Conservation (phyloP, 805 yeast genomes). For the Wickerhamomyces bisporus region DNA sequence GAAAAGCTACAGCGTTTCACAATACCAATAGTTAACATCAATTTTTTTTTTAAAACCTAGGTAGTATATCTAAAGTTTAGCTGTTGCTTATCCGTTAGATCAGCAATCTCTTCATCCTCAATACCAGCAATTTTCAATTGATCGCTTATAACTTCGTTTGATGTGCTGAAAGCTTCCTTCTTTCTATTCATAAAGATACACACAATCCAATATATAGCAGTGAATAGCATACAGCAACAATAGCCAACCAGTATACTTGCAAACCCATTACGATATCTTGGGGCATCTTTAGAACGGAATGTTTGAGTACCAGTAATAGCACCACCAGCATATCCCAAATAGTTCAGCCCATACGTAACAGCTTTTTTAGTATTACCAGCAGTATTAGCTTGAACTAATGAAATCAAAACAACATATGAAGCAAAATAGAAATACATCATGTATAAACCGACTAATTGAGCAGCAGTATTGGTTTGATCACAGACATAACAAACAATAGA, state of each 20-base stretch:
- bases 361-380: constrained; percentile 43
- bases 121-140: constrained; percentile 17
- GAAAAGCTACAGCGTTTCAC: no score
- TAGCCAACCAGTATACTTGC: constrained; percentile 39
- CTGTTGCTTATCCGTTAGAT: constrained; percentile 35
- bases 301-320: constrained; percentile 44
- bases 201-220: constrained; percentile 28
- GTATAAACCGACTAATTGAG: constrained; percentile 24
- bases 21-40: no score
- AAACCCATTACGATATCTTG: constrained; percentile 39
- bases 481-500: constrained; percentile 22
- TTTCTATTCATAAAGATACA: constrained; percentile 29
- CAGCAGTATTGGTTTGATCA: constrained; percentile 22
- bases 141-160: constrained; percentile 4
- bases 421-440: constrained; percentile 31
- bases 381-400: constrained; percentile 36
- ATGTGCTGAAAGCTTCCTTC: constrained; percentile 12
- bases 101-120: constrained; percentile 32
- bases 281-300: constrained; percentile 38
- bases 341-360: constrained; percentile 30
- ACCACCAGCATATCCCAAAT: constrained; percentile 37
- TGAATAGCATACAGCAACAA: constrained; percentile 33
- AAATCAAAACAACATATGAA: constrained; percentile 28
- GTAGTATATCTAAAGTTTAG: constrained; percentile 30
- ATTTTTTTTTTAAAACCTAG: constrained; percentile 9